A percentile compares a stretch with the other conserved stretches of the same genome.
phyloP scores from a whole-genome alignment of 2,329 filamentous ascomycete genomes.

The Diatrype stigma region DNA sequence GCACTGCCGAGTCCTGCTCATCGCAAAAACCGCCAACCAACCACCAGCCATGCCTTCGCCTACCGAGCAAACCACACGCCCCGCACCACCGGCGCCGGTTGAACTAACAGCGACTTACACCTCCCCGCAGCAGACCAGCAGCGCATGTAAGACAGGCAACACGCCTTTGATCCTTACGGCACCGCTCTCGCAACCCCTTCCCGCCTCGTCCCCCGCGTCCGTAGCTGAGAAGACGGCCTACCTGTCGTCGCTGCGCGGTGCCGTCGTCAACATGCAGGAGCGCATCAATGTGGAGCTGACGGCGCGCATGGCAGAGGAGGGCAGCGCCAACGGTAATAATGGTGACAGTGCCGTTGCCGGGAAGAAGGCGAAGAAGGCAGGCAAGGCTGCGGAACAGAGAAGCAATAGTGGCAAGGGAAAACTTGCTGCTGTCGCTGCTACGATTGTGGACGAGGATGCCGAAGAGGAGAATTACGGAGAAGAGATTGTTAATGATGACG shows the following conservation, averaged over 20 bases:
- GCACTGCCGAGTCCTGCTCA: too few species aligned
- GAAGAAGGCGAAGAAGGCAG: constrained; percentile 42
- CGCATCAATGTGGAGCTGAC: constrained; percentile 69
- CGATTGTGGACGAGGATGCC: constrained; percentile 46
- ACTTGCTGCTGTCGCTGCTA: constrained; percentile 15
- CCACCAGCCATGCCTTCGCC: too few species aligned
- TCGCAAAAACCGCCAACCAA: too few species aligned
- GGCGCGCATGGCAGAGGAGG: constrained; percentile 66
- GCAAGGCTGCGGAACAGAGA: too few species aligned
- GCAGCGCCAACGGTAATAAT: too few species aligned
- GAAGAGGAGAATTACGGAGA: constrained; percentile 83
- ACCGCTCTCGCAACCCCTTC: constrained; percentile 23
- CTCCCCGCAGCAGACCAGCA: too few species aligned
- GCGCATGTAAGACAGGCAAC: too few species aligned
- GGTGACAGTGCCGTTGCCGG: background rate
- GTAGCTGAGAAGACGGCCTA: constrained; percentile 47
- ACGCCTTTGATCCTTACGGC: constrained; percentile 40
- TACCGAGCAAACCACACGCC: too few species aligned
- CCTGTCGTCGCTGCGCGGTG: constrained; percentile 54
- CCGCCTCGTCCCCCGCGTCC: constrained; percentile 24
- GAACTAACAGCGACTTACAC: too few species aligned
- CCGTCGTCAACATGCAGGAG: constrained; percentile 57
- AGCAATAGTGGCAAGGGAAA: too few species aligned
- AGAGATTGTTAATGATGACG: constrained; percentile 67
- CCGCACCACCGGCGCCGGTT: too few species aligned